Evolutionary conservation across 148 eudicot genomes (phyloP).

Genomic region (Dysphania ambrosioides): DNA sequence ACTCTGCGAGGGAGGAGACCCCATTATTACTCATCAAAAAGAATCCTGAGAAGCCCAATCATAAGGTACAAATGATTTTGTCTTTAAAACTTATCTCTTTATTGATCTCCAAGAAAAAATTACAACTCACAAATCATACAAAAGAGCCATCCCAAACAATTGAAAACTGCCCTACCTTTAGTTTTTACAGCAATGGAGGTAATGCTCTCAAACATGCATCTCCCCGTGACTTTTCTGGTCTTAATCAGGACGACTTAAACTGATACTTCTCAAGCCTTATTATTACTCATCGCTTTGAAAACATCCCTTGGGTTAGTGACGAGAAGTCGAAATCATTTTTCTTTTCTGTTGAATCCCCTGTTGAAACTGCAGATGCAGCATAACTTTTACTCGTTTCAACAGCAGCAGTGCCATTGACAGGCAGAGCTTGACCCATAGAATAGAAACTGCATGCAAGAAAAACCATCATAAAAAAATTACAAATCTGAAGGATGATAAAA

Average conservation of each 20-base stretch:
- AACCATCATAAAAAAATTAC: not conserved
- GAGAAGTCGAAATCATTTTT: constrained; percentile 80
- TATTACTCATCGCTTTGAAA: constrained; percentile 56
- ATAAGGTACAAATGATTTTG: constrained; percentile 12
- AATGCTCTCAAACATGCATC: not conserved
- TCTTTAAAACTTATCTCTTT: not conserved
- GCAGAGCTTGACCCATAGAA: constrained; percentile 43
- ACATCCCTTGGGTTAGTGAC: constrained; percentile 85
- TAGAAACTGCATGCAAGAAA: constrained; percentile 47
- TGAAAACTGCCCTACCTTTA: constrained; percentile 7
- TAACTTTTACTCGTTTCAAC: constrained; percentile 39
- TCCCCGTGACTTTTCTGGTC: constrained; percentile 4
- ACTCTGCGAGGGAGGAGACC: too few species aligned
- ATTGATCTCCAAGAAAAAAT: not conserved
- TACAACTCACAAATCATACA: constrained; percentile 13
- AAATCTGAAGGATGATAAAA: not conserved
- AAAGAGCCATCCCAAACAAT: constrained; percentile 4
- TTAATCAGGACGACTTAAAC: constrained; percentile 10
- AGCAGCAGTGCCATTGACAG: constrained; percentile 48
- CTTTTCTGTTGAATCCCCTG: constrained; percentile 41
- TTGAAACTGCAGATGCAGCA: constrained; percentile 40
- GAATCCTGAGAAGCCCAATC: not conserved
- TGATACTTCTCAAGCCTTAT: not conserved
- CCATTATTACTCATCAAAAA: too few species aligned
- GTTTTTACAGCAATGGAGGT: constrained; percentile 14